Base-by-base conservation (phyloP, 306 rosid genomes). In the Ochetophila trinervis region DNA sequence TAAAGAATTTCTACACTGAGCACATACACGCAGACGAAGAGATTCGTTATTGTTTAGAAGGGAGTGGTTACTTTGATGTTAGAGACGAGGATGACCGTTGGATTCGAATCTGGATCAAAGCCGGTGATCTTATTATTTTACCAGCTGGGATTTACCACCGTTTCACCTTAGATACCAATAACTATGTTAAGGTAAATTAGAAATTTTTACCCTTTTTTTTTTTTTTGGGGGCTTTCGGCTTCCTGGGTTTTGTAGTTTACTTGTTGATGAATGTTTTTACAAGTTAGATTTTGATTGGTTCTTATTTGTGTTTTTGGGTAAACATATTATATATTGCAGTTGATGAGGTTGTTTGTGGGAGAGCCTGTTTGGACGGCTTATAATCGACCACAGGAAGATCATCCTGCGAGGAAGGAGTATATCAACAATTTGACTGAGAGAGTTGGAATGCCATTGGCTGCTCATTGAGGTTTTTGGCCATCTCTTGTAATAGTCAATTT, bases 91-190 rank as follows among this genome's bases (percentile, higher is more conserved):
- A 60, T 9, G 96, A 87, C 72, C 84, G 83, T 45, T 92, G 98
- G 98, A 85, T 89, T 81, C 88, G 96, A 69, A 79, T 89, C 69
- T 85, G 79, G 91, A 79, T 89, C 62, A 92, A 82, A 84, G 83
- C 95, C 0, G 98, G 98, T 30, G 96, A 89, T 70, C 98, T 92
- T 40, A 89, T 92, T 80, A 87, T 89, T 36, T 84, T 89, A 67
- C 98, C 98, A n/a, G 95, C 96, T 1, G 96, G 98, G 72, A 92
- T 92, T 69, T 92, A 92, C 78, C 96, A 92, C 36, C 78, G 96
- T 24, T 89, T 92, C 83, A 89, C 98, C 71, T 86, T 89, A 12
- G 93, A 92, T 76, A 80, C 91, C 53, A 79, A 32, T 66, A 85
- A 92, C 67, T 87, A 84, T 70, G 79, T 87, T 6, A 89, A 87